Conservation (phyloP, 2,329 filamentous ascomycete genomes). For the Aureobasidium sp. region DNA sequence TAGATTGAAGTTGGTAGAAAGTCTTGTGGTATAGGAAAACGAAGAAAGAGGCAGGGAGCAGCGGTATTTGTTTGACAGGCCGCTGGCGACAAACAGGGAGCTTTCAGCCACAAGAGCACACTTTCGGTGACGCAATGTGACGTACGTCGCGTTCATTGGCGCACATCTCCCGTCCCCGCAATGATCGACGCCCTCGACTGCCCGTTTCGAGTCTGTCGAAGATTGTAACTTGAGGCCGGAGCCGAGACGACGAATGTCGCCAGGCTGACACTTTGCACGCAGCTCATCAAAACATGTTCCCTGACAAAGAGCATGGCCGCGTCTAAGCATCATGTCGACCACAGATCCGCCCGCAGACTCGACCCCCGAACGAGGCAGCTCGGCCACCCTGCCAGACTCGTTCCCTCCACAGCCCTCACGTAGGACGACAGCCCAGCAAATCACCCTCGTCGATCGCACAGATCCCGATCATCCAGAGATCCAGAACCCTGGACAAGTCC, state of each 20-base stretch:
- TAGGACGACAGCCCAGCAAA: constrained; percentile 54
- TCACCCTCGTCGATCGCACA: constrained; percentile 56
- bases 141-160: neutral
- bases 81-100: constrained; percentile 3
- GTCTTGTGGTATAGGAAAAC: neutral
- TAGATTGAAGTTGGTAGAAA: neutral
- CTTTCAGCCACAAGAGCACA: neutral
- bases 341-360: neutral
- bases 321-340: neutral
- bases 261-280: neutral
- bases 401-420: constrained; percentile 30
- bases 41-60: neutral
- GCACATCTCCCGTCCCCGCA: constrained; percentile 13
- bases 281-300: neutral
- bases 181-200: neutral
- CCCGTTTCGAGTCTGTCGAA: neutral
- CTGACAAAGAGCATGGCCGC: neutral
- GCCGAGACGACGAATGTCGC: neutral
- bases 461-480: constrained; percentile 19
- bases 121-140: neutral
- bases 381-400: neutral
- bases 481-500: neutral
- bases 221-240: neutral
- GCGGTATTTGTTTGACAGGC: constrained; percentile 7
- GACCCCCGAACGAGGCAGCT: constrained; percentile 1